Evolutionary conservation across 169 alveolate genomes (phyloP), one percentile per base, ranked within the genome.

Genomic region (Plasmodium billcollinsi): DNA sequence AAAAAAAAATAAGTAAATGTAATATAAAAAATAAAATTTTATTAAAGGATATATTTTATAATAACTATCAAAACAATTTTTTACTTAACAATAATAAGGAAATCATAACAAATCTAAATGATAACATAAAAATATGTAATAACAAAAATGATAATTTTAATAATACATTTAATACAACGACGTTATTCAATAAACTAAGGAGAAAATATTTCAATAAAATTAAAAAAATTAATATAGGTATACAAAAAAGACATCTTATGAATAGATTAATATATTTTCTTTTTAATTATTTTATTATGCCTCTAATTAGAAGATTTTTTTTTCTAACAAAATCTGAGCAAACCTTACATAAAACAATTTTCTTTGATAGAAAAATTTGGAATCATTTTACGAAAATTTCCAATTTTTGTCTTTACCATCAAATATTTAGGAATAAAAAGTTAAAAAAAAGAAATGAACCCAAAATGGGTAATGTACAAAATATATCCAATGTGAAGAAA

Each of bases 231-330:
- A 45, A 71, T 39, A 24, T 59, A 43, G 63, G 78, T 0, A 62
- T 72, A 61, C 61, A 62, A 67, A 86, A 86, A 65, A 86, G 92
- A 73, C 88, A 86, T 72, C 33, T 71, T 15, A 39, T 86, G 61
- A 73, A 62, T 47, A 86, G 92, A 67, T 20, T 86, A 47, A 73
- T 86, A 71, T 67, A 86, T 67, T 86, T 86, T 45, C 86, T 86
- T 12, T 86, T 86, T 73, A 86, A 86, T 65, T 86, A 86, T 61
- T 72, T 86, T 54, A 73, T 86, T 66, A 86, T 86, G 92, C 92
- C 92, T 1, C 18, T 86, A 59, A 86, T 62, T 24, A 56, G 88
- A 21, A 52, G 65, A 26, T 86, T 71, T 49, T 86, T 86, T 86
- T 86, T 72, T 65, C 76, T 86, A 14, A 86, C 92, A 4, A 70